These are phyloP conservation scores for Phialophora expanda DNA, from an alignment of 2,329 filamentous ascomycete species.

Conservation along the genomic window DNA sequence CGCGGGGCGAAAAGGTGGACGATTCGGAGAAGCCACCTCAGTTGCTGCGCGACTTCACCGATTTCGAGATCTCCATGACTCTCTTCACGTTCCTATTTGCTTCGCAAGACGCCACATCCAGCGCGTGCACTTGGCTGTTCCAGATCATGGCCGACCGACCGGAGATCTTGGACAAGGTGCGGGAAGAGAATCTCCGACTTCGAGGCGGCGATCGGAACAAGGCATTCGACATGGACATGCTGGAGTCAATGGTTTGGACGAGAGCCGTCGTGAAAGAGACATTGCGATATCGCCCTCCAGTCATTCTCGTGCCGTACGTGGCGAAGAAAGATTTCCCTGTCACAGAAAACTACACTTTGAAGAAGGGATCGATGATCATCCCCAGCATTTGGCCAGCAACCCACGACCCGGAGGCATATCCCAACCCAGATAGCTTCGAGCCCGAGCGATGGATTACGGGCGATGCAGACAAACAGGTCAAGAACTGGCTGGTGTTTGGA, in stretches of 20 bases:
- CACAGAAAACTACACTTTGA: conserved; percentile 83
- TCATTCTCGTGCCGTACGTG: conserved; percentile 94
- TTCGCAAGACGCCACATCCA: conserved; percentile 95
- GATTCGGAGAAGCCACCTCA: conserved; percentile 79
- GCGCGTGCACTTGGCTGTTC: conserved; percentile 92
- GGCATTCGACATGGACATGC: conserved; percentile 77
- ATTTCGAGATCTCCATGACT: conserved; percentile 91
- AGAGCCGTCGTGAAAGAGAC: conserved; percentile 90
- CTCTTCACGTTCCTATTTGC: conserved; percentile 97
- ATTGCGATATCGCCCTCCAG: conserved; percentile 90
- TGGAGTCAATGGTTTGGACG: conserved; percentile 88
- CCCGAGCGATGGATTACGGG: conserved; percentile 91
- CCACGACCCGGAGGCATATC: conserved; percentile 90
- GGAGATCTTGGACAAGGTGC: conserved; percentile 86
- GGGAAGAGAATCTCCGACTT: conserved; percentile 82
- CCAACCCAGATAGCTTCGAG: conserved; percentile 84
- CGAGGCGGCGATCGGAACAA: conserved; percentile 76
- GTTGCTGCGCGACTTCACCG: conserved; percentile 82
- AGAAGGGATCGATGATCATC: conserved; percentile 94
- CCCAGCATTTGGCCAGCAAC: conserved; percentile 89
- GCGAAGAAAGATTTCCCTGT: conserved; percentile 96
- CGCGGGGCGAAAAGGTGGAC: conserved; percentile 70
- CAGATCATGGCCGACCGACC: conserved; percentile 92
- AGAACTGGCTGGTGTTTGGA: conserved; percentile 97
- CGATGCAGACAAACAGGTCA: conserved; percentile 85